Conservation (phyloP, 495 filamentous ascomycete species). For the Monascus purpureus region DNA sequence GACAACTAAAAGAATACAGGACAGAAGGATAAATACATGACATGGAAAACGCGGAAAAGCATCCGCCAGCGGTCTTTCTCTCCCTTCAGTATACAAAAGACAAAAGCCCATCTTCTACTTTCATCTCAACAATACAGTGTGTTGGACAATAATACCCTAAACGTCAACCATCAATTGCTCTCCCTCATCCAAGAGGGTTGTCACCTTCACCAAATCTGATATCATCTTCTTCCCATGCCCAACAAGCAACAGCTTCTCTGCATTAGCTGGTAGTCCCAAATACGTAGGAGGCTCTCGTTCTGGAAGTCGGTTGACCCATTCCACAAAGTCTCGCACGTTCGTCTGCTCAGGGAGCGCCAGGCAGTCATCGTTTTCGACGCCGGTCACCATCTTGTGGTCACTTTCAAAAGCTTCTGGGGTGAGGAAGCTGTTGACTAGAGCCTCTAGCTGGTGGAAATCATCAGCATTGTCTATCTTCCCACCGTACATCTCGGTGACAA, state of each 20-base stretch:
- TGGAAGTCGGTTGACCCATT: constrained; percentile 82
- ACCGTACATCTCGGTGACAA: constrained; percentile 88
- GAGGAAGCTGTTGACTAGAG: constrained; percentile 61
- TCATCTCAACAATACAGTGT: too few species aligned
- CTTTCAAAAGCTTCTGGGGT: constrained; percentile 83
- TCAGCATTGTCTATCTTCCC: constrained; percentile 89
- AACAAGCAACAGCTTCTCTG: constrained; percentile 88
- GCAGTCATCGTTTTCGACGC: constrained; percentile 43
- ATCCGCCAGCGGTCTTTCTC: too few species aligned
- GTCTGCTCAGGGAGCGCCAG: constrained; percentile 68
- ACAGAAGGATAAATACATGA: too few species aligned
- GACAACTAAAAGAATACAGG: too few species aligned
- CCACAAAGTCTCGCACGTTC: constrained; percentile 70
- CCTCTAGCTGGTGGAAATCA: constrained; percentile 62
- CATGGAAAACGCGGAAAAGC: too few species aligned
- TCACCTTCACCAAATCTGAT: constrained; percentile 66
- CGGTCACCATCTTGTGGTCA: constrained; percentile 73
- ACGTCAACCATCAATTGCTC: constrained; percentile 77
- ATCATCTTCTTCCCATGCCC: constrained; percentile 81
- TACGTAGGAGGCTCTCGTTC: constrained; percentile 96
- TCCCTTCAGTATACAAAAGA: too few species aligned
- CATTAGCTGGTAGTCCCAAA: constrained; percentile 88
- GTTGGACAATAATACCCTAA: too few species aligned
- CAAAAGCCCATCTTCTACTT: too few species aligned
- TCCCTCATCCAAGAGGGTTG: constrained; percentile 78